Evolutionary conservation across 2,329 filamentous ascomycete species (phyloP).

Genomic region (Ophiostoma ips): DNA sequence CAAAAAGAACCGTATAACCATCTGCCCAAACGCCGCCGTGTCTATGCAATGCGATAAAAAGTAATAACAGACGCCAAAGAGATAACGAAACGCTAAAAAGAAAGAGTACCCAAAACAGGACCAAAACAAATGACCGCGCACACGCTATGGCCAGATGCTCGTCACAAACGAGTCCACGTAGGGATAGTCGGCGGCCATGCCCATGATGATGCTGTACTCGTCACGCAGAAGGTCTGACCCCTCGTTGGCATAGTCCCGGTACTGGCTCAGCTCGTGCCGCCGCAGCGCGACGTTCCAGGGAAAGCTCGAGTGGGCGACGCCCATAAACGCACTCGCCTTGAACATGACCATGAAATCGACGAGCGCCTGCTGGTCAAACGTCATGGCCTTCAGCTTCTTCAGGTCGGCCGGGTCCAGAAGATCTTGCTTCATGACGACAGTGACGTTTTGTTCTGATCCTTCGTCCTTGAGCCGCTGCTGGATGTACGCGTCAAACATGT

Average conservation of each 20-base stretch:
- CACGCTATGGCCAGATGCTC: conserved; percentile 19
- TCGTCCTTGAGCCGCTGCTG: conserved; percentile 4
- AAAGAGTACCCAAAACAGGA: not conserved
- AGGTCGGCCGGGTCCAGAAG: conserved; percentile 15
- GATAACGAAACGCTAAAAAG: too few species aligned
- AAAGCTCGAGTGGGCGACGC: conserved; percentile 21
- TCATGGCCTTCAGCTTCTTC: conserved; percentile 14
- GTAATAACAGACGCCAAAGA: not conserved
- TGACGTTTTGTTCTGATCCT: conserved; percentile 9
- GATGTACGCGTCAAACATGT: conserved; percentile 15
- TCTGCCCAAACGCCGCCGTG: too few species aligned
- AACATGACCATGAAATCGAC: conserved; percentile 22
- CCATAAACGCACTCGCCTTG: conserved; percentile 21
- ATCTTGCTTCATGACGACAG: conserved; percentile 21
- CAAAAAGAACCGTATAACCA: too few species aligned
- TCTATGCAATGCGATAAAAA: not conserved
- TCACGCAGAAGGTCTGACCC: conserved; percentile 20
- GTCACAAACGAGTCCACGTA: conserved; percentile 19
- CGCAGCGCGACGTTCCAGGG: conserved; percentile 22
- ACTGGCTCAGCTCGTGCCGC: conserved; percentile 21
- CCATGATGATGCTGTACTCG: conserved; percentile 22
- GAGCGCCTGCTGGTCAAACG: conserved; percentile 22
- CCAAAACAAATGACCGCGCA: too few species aligned
- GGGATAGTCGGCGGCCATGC: conserved; percentile 19
- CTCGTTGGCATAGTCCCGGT: conserved; percentile 16